Evolutionary conservation across 495 filamentous ascomycete genomes (phyloP).

Genomic region (Immersiella caudata): DNA sequence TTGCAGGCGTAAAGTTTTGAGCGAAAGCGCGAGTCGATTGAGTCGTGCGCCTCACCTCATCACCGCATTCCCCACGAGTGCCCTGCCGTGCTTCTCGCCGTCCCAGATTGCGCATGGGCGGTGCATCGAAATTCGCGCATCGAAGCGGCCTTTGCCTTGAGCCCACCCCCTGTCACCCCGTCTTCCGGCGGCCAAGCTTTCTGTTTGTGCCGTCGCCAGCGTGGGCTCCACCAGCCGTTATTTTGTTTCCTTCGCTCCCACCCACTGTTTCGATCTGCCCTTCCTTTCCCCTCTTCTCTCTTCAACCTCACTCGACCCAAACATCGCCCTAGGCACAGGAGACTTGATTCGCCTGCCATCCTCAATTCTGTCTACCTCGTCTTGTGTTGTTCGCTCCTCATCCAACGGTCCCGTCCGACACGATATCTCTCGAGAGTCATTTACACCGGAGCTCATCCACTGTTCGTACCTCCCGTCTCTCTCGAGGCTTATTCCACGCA

Average conservation of each 20-base stretch:
- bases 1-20: conserved; percentile 6
- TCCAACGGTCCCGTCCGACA: background rate
- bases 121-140: conserved; percentile 16
- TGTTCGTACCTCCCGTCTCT: conserved; percentile 5
- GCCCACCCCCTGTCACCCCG: conserved; percentile 13
- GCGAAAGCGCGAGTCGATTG: conserved; percentile 19
- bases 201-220: conserved; percentile 16
- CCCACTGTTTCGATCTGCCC: conserved; percentile 20
- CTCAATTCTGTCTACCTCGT: conserved; percentile 26
- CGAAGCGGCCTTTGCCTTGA: background rate
- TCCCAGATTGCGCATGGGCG: conserved; percentile 17
- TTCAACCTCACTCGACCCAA: conserved; percentile 40
- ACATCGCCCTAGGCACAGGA: conserved; percentile 27
- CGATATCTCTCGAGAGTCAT: background rate
- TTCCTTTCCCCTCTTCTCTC: conserved; percentile 27
- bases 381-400: conserved; percentile 39
- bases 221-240: conserved; percentile 25
- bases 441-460: background rate
- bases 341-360: conserved; percentile 18
- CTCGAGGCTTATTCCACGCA: conserved; percentile 4
- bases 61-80: conserved; percentile 12
- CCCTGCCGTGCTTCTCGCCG: conserved; percentile 12
- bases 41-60: conserved; percentile 19
- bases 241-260: conserved; percentile 37
- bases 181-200: conserved; percentile 36